Percentiles rank a stretch among this genome's conserved stretches.
These are phyloP conservation scores for Pseudoneurospora amorphoporcata DNA, from an alignment of 495 filamentous ascomycete genomes.

Conservation along the genomic window DNA sequence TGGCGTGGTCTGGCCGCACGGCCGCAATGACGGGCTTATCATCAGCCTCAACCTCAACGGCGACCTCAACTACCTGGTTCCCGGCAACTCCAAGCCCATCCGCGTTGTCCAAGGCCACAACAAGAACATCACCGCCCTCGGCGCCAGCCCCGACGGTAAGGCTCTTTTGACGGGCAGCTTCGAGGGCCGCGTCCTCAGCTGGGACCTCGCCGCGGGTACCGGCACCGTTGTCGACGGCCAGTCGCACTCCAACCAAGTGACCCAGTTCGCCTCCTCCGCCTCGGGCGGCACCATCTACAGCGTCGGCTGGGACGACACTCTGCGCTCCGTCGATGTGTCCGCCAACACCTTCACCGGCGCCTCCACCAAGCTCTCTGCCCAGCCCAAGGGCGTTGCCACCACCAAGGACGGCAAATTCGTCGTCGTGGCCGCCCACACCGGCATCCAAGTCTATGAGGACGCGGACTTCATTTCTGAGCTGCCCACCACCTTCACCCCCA, in stretches of 20 bases:
- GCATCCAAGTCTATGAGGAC: constrained; percentile 55
- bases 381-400: constrained; percentile 42
- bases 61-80: constrained; percentile 78
- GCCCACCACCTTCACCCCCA: constrained; percentile 46
- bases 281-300: constrained; percentile 57
- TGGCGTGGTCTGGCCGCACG: constrained; percentile 84
- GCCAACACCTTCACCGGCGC: constrained; percentile 39
- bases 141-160: constrained; percentile 35
- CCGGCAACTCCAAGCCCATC: constrained; percentile 55
- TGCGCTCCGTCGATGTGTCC: constrained; percentile 61
- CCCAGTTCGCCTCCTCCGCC: constrained; percentile 52
- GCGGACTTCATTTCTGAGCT: constrained; percentile 36
- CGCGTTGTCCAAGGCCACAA: constrained; percentile 84
- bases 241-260: constrained; percentile 70
- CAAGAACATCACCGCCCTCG: constrained; percentile 75
- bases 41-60: constrained; percentile 83
- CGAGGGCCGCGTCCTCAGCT: constrained; percentile 75
- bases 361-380: constrained; percentile 34
- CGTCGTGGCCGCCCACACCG: constrained; percentile 55
- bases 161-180: constrained; percentile 84
- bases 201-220: constrained; percentile 60
- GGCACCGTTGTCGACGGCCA: constrained; percentile 65
- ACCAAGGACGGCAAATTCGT: constrained; percentile 28
- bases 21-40: constrained; percentile 71
- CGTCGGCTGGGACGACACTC: constrained; percentile 90